These are phyloP conservation scores for Mesostigma viride DNA, from an alignment of 139 green algal species.

Conservation along the genomic window DNA sequence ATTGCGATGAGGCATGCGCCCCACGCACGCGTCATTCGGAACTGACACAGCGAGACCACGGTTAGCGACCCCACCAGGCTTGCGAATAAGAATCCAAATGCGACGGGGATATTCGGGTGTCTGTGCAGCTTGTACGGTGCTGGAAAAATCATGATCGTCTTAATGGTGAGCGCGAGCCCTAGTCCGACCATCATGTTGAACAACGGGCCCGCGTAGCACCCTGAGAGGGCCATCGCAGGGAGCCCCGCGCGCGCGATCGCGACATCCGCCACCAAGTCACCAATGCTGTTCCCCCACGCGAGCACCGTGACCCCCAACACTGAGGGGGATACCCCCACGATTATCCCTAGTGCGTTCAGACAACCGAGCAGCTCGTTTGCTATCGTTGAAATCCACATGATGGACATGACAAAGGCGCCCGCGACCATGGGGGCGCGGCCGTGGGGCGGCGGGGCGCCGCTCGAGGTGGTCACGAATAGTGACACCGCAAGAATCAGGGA, in stretches of 20 bases:
- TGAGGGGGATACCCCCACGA: conserved; percentile 16
- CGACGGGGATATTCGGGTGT: conserved; percentile 27
- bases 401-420: conserved; percentile 10
- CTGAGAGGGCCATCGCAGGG: conserved; percentile 34
- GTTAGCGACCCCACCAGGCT: conserved; percentile 8
- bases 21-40: conserved; percentile 20
- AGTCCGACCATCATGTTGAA: conserved; percentile 44
- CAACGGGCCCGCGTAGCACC: conserved; percentile 37
- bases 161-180: conserved; percentile 26
- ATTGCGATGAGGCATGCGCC: conserved; percentile 21
- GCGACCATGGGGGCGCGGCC: not conserved
- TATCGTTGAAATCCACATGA: conserved; percentile 27
- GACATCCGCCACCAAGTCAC: conserved; percentile 33
- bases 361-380: conserved; percentile 29
- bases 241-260: conserved; percentile 26
- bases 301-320: conserved; percentile 38
- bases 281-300: conserved; percentile 42
- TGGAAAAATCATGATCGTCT: conserved; percentile 6
- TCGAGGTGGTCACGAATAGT: not conserved
- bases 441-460: not conserved
- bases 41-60: conserved; percentile 10
- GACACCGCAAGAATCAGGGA: not conserved
- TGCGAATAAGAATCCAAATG: conserved; percentile 29
- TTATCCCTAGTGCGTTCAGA: conserved; percentile 21
- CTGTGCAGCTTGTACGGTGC: conserved; percentile 8